Evolutionary conservation across 139 green algal species (phyloP).

Genomic region (Picochlorum sp.): DNA sequence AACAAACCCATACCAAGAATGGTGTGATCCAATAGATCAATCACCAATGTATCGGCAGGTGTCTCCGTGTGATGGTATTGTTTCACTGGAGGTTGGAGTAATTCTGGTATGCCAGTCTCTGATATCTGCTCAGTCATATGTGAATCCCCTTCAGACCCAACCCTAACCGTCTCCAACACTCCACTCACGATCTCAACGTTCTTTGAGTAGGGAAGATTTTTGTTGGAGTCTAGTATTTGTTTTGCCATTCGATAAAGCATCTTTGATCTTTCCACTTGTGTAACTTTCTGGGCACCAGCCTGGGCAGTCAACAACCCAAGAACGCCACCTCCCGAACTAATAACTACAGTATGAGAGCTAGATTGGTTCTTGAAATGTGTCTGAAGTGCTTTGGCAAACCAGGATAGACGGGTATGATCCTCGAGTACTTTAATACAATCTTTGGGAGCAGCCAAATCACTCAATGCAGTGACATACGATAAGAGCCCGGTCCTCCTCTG

Average conservation of each 20-base stretch:
- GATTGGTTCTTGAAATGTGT: slow-evolving; percentile 28
- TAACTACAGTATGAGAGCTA: slow-evolving; percentile 29
- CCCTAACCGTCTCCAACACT: not conserved
- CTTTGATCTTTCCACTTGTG: slow-evolving; percentile 35
- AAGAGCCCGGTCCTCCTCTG: slow-evolving; percentile 14
- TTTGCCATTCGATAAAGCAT: slow-evolving; percentile 57
- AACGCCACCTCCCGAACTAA: slow-evolving; percentile 35
- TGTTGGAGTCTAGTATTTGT: slow-evolving; percentile 39
- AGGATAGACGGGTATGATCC: slow-evolving; percentile 18
- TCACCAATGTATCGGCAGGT: slow-evolving; percentile 46
- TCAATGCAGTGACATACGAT: slow-evolving; percentile 30
- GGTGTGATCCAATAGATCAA: slow-evolving; percentile 50
- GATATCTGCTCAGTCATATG: not conserved
- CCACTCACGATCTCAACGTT: slow-evolving; percentile 12
- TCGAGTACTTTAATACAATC: slow-evolving; percentile 16
- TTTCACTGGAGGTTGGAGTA: not conserved
- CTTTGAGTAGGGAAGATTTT: slow-evolving; percentile 2
- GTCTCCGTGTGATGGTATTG: slow-evolving; percentile 13
- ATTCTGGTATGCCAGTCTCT: not conserved
- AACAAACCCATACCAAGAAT: slow-evolving; percentile 44
- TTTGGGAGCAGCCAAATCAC: slow-evolving; percentile 47
- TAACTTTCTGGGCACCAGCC: slow-evolving; percentile 28
- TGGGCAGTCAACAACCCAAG: slow-evolving; percentile 34
- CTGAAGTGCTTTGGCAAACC: slow-evolving; percentile 14
- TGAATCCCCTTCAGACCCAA: slow-evolving; percentile 1